Evolutionary conservation across 2,329 filamentous ascomycete genomes (phyloP).

Genomic region (Ophidiomyces ophidiicola): DNA sequence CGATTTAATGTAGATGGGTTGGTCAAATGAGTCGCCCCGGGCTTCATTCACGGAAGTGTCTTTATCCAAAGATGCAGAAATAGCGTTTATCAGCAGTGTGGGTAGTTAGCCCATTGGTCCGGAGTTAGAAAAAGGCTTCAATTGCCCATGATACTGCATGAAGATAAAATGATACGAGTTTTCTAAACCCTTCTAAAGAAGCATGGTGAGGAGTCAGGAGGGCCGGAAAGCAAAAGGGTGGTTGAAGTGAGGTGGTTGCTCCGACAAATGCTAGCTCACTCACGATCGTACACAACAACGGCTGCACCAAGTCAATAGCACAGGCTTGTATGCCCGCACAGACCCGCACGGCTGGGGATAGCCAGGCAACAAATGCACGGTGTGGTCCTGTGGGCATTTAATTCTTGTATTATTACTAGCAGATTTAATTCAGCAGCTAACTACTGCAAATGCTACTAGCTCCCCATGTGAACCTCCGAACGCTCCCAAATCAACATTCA

Average conservation of each 20-base stretch:
- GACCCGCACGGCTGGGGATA: too few relatives aligned
- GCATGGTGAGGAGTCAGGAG: background rate
- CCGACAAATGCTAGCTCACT: too few relatives aligned
- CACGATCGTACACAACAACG: too few relatives aligned
- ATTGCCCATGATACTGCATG: slow-evolving; percentile 1
- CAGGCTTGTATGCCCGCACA: too few relatives aligned
- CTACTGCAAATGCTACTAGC: too few relatives aligned
- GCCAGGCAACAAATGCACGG: too few relatives aligned
- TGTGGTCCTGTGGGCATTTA: too few relatives aligned
- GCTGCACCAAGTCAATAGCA: too few relatives aligned
- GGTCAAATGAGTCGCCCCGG: slow-evolving; percentile 1
- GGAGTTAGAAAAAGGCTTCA: background rate
- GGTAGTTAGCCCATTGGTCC: slow-evolving; percentile 6
- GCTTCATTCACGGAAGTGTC: background rate
- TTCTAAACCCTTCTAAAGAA: background rate
- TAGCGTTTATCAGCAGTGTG: slow-evolving; percentile 2
- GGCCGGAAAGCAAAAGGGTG: background rate
- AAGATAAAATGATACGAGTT: background rate
- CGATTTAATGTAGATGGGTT: background rate
- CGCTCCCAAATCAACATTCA: too few relatives aligned
- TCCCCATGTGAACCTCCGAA: too few relatives aligned
- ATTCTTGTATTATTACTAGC: too few relatives aligned
- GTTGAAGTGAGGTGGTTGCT: background rate
- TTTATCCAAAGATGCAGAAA: slow-evolving; percentile 3
- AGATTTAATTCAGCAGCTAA: too few relatives aligned